phyloP scores from a whole-genome alignment of 768 basidiomycete genomes.

The Auricularia auricula-judae region DNA sequence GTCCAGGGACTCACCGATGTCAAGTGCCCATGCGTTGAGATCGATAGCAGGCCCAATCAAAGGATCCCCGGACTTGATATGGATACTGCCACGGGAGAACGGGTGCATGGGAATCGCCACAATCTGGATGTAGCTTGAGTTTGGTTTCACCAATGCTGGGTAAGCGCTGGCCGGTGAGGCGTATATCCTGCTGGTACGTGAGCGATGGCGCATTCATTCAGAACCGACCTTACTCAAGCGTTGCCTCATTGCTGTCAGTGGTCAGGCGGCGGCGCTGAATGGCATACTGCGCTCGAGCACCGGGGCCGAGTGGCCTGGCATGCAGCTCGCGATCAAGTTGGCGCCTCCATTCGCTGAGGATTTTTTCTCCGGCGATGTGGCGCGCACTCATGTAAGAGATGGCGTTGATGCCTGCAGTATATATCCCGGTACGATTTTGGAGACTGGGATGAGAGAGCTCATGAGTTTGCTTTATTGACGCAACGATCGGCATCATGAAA shows the following conservation, averaged over 20 bases:
- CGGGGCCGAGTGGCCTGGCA: background rate
- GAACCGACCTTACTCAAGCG: background rate
- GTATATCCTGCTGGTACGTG: background rate
- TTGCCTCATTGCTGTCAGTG: background rate
- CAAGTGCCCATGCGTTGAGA: slow-evolving; percentile 26
- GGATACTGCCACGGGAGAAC: slow-evolving; percentile 38
- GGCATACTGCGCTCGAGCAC: background rate
- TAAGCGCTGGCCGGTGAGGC: background rate
- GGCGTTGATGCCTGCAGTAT: too few species aligned
- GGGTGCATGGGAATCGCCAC: slow-evolving; percentile 29
- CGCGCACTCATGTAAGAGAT: too few species aligned
- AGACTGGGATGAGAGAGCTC: too few species aligned
- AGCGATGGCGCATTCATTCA: background rate
- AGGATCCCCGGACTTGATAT: slow-evolving; percentile 32
- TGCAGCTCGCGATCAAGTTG: background rate
- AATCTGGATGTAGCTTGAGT: slow-evolving; percentile 26
- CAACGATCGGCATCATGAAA: too few species aligned
- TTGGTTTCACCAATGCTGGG: background rate
- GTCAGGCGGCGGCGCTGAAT: slow-evolving; percentile 2
- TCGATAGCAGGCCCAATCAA: slow-evolving; percentile 35
- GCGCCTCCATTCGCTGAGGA: too few species aligned
- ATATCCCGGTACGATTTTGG: too few species aligned
- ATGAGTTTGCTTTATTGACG: too few species aligned
- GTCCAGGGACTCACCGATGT: slow-evolving; percentile 7
- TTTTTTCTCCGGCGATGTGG: background rate